Conservation (phyloP, 306 rosid genomes). For the Fagus crenata region DNA sequence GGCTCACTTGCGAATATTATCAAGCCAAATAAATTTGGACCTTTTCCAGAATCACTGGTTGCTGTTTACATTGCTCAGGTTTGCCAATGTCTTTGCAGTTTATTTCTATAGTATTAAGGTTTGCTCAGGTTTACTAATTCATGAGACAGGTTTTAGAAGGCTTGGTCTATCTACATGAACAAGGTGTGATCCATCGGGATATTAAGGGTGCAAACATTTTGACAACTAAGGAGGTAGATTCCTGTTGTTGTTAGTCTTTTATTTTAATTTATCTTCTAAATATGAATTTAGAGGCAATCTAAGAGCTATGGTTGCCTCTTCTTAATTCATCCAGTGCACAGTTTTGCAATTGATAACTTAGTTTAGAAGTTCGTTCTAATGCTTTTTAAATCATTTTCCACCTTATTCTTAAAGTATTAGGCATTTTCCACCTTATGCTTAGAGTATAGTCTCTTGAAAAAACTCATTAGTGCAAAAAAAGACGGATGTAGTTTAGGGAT, state of each 20-base stretch:
- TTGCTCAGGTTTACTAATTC: slow-evolving; percentile 20
- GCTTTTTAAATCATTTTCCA: background rate
- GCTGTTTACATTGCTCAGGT: slow-evolving; percentile 98
- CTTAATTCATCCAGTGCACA: background rate
- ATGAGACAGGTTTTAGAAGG: slow-evolving; percentile 92
- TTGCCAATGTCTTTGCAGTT: slow-evolving; percentile 29
- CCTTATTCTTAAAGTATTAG: background rate
- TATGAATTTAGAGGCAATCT: background rate
- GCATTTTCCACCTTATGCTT: slow-evolving; percentile 2
- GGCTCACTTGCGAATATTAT: slow-evolving; percentile 98
- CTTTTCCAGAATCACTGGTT: slow-evolving; percentile 97
- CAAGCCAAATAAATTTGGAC: slow-evolving; percentile 99
- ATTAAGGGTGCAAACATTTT: slow-evolving; percentile 98
- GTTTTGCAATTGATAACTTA: background rate
- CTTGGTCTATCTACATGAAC: slow-evolving; percentile 96
- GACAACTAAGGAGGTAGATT: slow-evolving; percentile 90
- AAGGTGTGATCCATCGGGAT: slow-evolving; percentile 98
- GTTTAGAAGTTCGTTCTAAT: background rate
- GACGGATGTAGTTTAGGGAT: background rate
- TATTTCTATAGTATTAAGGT: slow-evolving; percentile 10
- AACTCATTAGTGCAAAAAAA: background rate
- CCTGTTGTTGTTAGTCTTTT: slow-evolving; percentile 10
- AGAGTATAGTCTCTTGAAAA: background rate
- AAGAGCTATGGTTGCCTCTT: background rate
- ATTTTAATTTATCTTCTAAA: background rate